Evolutionary conservation across 768 basidiomycete genomes (phyloP), one percentile per base, ranked within the genome.

Genomic region (Suillus discolor): DNA sequence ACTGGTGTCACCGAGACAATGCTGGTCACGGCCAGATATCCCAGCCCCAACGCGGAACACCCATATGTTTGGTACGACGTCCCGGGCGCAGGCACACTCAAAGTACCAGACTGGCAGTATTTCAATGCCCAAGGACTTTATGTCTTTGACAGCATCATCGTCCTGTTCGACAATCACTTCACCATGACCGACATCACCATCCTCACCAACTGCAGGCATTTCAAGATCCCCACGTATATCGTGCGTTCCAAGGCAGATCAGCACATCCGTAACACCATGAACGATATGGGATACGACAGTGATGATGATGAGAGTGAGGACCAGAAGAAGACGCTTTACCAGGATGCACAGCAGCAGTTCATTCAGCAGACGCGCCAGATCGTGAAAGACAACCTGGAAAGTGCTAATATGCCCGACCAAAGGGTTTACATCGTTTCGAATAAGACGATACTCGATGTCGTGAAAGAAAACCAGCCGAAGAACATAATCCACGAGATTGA

Each of bases 231-330:
- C 8, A 71, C 72, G 0, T 76, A 73, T 57, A 75, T 79, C 49
- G 73, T 79, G 31, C 76, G 79, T 28, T 80, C 79, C 0, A 78
- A 80, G 68, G 70, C 79, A 1, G 78, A 79, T 60, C 74, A 73
- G 18, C 71, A 77, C 49, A 74, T 77, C 41, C 69, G 28, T 16
- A 75, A 75, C 49, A 44, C 76, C 45, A 69, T 47, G 45, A 12
- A 23, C 4, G 45, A 47, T 47, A 47, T 2, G 45, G n/a, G 45
- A 9, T 23, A 23, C 5, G 45, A 47, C n/a, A n/a, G 11, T 20
- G n/a, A n/a, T 4, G 3, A 47, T 12, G 45, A n/a, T 34, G 34
- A 34, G 6, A 34, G 34, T 4, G 4, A 47, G 6, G 62, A 65
- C 15, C 15, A n/a, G 5, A 66, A 74, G 13, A 39, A 61, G n/a